phyloP scores from a whole-genome alignment of 306 rosid genomes.

The Arachis stenosperma region DNA sequence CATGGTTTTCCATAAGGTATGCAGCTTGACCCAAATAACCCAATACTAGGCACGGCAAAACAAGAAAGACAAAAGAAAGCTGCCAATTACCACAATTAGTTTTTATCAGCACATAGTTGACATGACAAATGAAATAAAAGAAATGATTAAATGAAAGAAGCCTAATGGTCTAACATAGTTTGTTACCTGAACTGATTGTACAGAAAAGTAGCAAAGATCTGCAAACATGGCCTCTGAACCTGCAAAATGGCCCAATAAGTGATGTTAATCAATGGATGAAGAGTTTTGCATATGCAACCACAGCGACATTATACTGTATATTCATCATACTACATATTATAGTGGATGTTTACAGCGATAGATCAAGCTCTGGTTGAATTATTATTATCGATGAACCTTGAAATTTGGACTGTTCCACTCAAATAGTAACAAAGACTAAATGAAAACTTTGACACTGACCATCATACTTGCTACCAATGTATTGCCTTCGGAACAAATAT shows the following conservation, averaged over 20 bases:
- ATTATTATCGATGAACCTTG: slow-evolving; percentile 13
- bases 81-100: slow-evolving; percentile 56
- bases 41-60: slow-evolving; percentile 89
- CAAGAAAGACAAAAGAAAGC: slow-evolving; percentile 93
- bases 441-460: slow-evolving; percentile 12
- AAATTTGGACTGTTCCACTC: slow-evolving; percentile 4
- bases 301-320: slow-evolving; percentile 4
- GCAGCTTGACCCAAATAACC: slow-evolving; percentile 99
- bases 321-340: slow-evolving; percentile 11
- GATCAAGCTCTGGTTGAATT: slow-evolving; percentile 2
- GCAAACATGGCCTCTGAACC: slow-evolving; percentile 99
- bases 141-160: slow-evolving; percentile 6
- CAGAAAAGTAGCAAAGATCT: slow-evolving; percentile 95
- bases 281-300: slow-evolving; percentile 3
- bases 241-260: slow-evolving; percentile 44
- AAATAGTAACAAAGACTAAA: not conserved
- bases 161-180: slow-evolving; percentile 1
- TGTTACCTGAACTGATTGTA: slow-evolving; percentile 92
- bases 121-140: slow-evolving; percentile 19
- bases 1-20: slow-evolving; percentile 75
- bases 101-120: slow-evolving; percentile 26
- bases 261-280: slow-evolving; percentile 32
- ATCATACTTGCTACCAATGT: slow-evolving; percentile 23
- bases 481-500: slow-evolving; percentile 23
- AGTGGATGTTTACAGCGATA: not conserved